A percentile compares a stretch with the other conserved stretches of the same genome.
phyloP scores from a whole-genome alignment of 805 yeast species.

The Wickerhamiella kazuoi region DNA sequence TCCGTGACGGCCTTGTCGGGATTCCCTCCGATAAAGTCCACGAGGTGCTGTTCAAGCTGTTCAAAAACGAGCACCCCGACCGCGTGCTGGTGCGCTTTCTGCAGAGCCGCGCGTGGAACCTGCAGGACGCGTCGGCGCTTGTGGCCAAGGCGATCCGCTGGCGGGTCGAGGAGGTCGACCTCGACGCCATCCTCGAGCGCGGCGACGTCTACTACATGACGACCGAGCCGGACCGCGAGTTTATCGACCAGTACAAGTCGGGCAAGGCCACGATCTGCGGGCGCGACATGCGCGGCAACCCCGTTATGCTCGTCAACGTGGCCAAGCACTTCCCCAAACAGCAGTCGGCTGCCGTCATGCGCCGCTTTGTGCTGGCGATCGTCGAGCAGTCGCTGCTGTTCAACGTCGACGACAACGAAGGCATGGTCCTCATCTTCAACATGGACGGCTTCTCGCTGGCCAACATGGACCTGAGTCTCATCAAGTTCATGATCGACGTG shows the following conservation, averaged over 20 bases:
- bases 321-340: conserved; percentile 40
- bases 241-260: conserved; percentile 1
- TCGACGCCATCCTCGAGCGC: conserved; percentile 13
- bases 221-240: background rate
- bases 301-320: conserved; percentile 53
- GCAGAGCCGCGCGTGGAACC: conserved; percentile 76
- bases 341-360: conserved; percentile 43
- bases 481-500: conserved; percentile 32
- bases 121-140: conserved; percentile 53
- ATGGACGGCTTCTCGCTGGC: conserved; percentile 58
- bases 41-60: conserved; percentile 24
- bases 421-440: conserved; percentile 54
- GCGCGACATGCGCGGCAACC: conserved; percentile 26
- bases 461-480: conserved; percentile 67
- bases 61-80: conserved; percentile 63
- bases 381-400: conserved; percentile 53
- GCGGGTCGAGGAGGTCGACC: conserved; percentile 48
- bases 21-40: background rate
- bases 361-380: conserved; percentile 41
- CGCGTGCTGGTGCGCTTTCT: conserved; percentile 55
- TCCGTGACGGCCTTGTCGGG: background rate
- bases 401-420: conserved; percentile 45
- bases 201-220: conserved; percentile 2
- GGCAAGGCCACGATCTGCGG: conserved; percentile 4
- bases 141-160: conserved; percentile 55